Evolutionary conservation across 2,329 filamentous ascomycete species (phyloP), one percentile per base, ranked within the genome.

Genomic region (Penicillium corylophilum): DNA sequence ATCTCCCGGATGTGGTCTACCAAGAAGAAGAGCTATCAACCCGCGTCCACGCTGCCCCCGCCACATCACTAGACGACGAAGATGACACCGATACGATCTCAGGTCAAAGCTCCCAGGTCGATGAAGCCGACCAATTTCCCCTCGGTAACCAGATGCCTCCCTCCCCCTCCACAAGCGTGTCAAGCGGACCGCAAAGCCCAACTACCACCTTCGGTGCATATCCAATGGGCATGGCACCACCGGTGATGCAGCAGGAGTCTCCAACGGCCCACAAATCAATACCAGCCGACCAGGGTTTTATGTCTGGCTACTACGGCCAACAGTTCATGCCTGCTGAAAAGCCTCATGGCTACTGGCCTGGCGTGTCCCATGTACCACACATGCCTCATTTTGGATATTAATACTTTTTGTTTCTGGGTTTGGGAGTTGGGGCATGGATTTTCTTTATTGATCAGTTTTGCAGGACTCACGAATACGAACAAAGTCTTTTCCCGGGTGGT

Each of bases 131-230:
- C 24, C 39, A n/a, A 15, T 43, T 28, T 10, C 40, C 7, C 2
- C 47, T 23, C n/a, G 18, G 24, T 29, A 44, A 9, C 54, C 53
- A 28, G 40, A 22, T 57, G 15, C 60, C 60, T 0, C 36, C 61
- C 6, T 63, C 60, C 1, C 60, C 60, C 9, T 53, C 59, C 5
- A 54, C 59, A n/a, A 63, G 60, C 33, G 55, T 54, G 18, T 63
- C 59, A 9, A 63, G 60, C 47, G 60, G 56, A 2, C 55, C 60
- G 1, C 58, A 55, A 15, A 62, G 59, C 33, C 59, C 60, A 9
- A 48, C 50, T 3, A 49, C 51, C 1, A 51, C 43, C 3, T 62
- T 50, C 35, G 48, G 54, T n/a, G 18, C 53, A 10, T 60, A 59
- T 9, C 50, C 48, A 1, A 20, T 56, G 23, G 10, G 24, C 3